Conservation (phyloP, 2,329 filamentous ascomycete genomes). For the Diaporthe sp. region DNA sequence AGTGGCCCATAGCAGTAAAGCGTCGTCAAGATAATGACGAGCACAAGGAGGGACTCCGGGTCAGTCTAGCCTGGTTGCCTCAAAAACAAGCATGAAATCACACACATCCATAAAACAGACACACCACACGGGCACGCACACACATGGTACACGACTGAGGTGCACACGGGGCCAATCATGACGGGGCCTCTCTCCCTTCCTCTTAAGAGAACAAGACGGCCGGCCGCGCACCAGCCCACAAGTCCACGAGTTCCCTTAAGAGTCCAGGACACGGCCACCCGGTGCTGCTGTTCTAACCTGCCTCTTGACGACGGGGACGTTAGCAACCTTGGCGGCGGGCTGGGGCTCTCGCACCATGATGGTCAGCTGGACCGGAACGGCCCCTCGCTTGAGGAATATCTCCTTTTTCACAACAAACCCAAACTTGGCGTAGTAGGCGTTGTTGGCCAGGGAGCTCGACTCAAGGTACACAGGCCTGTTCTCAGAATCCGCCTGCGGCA, state of each 20-base stretch:
- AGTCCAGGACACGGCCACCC: neutral
- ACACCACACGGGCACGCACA: neutral
- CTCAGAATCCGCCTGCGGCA: constrained; percentile 74
- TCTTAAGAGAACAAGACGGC: constrained; percentile 12
- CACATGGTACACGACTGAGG: neutral
- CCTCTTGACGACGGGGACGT: constrained; percentile 46
- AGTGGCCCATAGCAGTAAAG: constrained; percentile 11
- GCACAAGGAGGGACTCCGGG: constrained; percentile 14
- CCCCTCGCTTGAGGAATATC: constrained; percentile 72
- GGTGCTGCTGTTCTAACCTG: constrained; percentile 24
- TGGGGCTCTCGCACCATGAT: constrained; percentile 86
- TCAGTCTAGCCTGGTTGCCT: neutral
- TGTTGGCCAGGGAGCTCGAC: constrained; percentile 78
- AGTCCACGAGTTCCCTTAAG: constrained; percentile 13
- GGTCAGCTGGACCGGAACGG: constrained; percentile 74
- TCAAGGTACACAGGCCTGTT: constrained; percentile 82
- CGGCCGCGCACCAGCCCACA: constrained; percentile 3
- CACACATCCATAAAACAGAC: neutral
- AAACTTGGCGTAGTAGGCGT: constrained; percentile 80
- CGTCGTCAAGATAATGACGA: constrained; percentile 27
- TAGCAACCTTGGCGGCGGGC: constrained; percentile 47
- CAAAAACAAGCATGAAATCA: constrained; percentile 16
- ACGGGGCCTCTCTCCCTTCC: constrained; percentile 6
- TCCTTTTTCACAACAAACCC: constrained; percentile 78
- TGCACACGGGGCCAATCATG: constrained; percentile 13